Base-by-base conservation (phyloP, 768 basidiomycete species). In the Kwoniella newhampshirensis region DNA sequence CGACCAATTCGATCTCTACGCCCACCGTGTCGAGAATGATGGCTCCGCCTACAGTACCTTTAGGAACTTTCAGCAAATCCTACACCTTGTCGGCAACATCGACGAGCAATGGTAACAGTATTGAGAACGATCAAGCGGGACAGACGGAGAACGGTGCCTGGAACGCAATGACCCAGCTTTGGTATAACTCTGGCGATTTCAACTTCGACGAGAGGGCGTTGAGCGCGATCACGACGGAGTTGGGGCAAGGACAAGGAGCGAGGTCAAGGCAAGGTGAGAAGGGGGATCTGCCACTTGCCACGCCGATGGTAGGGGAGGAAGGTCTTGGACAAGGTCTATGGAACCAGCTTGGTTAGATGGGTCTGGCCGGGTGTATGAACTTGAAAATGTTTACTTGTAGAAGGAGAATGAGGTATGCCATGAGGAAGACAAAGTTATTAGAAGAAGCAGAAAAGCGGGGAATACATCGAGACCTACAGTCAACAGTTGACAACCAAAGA, bases 111-210 rank as follows among this genome's bases (percentile, higher is more conserved):
- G 32, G 32, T 32, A 6, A 42, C 40, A 17, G 50, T 37, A 23
- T 11, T 36, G 4, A 35, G 30, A 20, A 30, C 25, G 28, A 32
- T 28, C 20, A 42, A 37, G 25, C 3, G 3, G 25, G 36, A 36
- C 26, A 4, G 30, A 17, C 23, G 15, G 57, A 50, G 20, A 43
- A 37, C 21, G 49, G 39, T 27, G 60, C 60, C 47, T 66, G 60
- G 60, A 56, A 59, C 25, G 56, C 60, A 3, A 66, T 66, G 60
- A 61, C 57, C 21, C 51, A 62, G 36, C 36, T 66, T 26, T 61
- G 64, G 64, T 40, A 45, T 26, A 56, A 64, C 49, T 61, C 60
- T 26, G 64, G 64, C 9, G 57, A 62, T 48, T 62, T 66, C n/a
- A 21, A 28, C 2, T 55, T 66, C 23, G 60, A 66, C 26, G 51